Conservation (phyloP, 1,139 yeast species). For the Diutina rugosa region DNA sequence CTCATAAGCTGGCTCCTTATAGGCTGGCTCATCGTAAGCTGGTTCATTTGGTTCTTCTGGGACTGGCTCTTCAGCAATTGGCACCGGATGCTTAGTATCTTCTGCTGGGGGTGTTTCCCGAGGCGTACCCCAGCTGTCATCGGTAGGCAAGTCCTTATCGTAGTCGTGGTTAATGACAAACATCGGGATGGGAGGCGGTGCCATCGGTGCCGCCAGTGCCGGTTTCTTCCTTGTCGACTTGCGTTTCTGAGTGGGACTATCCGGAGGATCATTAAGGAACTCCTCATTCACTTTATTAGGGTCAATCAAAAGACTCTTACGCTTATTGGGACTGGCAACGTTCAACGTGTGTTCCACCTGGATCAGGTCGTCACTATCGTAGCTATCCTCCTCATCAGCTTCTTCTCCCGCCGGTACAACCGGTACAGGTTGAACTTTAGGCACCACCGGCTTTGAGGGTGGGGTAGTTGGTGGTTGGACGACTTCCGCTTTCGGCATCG, state of each 20-base stretch:
- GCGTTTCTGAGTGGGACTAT: neutral
- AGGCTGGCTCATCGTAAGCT: too few relatives aligned
- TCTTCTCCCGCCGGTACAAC: neutral
- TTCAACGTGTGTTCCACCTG: conserved; percentile 1
- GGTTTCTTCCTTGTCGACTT: neutral
- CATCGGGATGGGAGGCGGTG: neutral
- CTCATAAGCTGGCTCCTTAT: neutral
- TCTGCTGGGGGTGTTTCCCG: neutral
- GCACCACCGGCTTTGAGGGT: neutral
- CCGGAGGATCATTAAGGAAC: neutral
- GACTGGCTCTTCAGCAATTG: neutral
- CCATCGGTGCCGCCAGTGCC: neutral
- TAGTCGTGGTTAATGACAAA: conserved; percentile 1
- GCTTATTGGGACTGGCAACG: neutral
- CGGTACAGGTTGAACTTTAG: neutral
- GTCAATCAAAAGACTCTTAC: neutral
- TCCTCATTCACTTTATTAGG: neutral
- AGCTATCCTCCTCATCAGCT: neutral
- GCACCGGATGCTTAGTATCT: neutral
- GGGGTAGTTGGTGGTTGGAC: neutral
- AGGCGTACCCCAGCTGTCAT: neutral
- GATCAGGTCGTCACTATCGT: neutral
- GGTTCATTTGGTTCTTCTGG: neutral
- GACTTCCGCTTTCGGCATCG: neutral
- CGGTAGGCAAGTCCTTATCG: neutral